Evolutionary conservation across 371 early-diverging fungal species (phyloP).

Genomic region (Thermomucor indicae-seudaticae): DNA sequence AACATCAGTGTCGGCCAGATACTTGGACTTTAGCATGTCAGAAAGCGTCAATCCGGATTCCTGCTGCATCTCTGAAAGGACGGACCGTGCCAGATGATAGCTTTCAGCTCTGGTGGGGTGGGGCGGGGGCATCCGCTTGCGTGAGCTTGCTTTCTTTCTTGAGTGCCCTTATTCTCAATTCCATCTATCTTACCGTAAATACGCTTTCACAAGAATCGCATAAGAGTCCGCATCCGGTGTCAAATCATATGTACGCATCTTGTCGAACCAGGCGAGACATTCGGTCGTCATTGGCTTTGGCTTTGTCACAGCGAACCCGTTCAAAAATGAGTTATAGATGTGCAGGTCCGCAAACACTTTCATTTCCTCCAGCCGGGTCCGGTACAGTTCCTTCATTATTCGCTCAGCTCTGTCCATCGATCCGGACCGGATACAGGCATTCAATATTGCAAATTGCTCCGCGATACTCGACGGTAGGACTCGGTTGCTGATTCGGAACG

Average conservation of each 20-base stretch:
- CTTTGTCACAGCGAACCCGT: constrained; percentile 63
- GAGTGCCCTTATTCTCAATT: constrained; percentile 1
- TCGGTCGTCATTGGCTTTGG: constrained; percentile 45
- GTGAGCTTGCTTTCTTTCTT: not conserved
- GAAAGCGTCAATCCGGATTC: constrained; percentile 28
- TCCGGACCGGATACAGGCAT: constrained; percentile 75
- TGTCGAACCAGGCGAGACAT: constrained; percentile 76
- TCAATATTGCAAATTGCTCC: constrained; percentile 54
- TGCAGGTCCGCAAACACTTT: constrained; percentile 62
- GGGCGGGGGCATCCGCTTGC: not conserved
- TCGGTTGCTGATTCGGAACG: constrained; percentile 24
- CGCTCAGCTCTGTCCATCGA: constrained; percentile 74
- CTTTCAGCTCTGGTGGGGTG: constrained; percentile 38
- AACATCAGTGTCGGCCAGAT: constrained; percentile 41
- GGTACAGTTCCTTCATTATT: constrained; percentile 66
- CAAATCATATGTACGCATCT: constrained; percentile 21
- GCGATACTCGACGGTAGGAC: constrained; percentile 35
- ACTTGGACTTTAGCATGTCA: constrained; percentile 36
- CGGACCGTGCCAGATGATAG: constrained; percentile 52
- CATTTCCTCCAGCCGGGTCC: constrained; percentile 66
- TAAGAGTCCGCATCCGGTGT: constrained; percentile 26
- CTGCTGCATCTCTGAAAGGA: constrained; percentile 67
- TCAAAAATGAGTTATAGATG: constrained; percentile 81
- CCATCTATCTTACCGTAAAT: constrained; percentile 51
- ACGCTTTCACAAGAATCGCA: constrained; percentile 49